Evolutionary conservation across 108 stramenopile genomes (phyloP).

Genomic region (Parietichytrium sp.): DNA sequence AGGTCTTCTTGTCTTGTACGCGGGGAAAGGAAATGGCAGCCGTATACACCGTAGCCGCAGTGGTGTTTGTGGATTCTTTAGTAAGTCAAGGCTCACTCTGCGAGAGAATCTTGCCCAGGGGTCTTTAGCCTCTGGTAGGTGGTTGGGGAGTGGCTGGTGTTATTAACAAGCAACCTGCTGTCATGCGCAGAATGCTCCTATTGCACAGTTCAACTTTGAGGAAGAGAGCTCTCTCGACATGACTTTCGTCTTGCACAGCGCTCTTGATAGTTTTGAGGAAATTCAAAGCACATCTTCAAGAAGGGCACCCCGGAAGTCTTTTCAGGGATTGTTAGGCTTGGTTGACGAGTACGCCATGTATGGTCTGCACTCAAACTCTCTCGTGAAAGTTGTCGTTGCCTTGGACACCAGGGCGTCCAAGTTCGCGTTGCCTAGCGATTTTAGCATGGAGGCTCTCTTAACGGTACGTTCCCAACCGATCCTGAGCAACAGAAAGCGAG

Average conservation of each 20-base stretch:
- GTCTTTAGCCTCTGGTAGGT: no score
- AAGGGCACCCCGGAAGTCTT: background rate
- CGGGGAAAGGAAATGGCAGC: no score
- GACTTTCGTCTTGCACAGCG: conserved; percentile 2
- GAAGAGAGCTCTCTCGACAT: conserved; percentile 13
- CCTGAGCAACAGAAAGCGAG: no score
- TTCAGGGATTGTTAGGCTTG: background rate
- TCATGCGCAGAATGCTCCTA: background rate
- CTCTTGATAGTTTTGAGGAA: background rate
- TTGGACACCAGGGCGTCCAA: background rate
- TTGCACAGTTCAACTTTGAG: background rate
- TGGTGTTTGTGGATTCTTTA: no score
- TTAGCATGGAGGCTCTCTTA: background rate
- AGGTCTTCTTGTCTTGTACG: no score
- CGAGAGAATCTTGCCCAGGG: no score
- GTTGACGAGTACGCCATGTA: background rate
- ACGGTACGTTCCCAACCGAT: no score
- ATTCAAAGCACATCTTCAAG: background rate
- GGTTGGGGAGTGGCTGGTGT: no score
- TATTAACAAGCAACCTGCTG: no score
- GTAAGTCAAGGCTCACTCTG: no score
- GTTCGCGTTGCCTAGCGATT: background rate
- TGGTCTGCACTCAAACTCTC: background rate
- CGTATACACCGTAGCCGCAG: no score
- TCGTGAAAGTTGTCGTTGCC: background rate